Evolutionary conservation across 257 asterid genomes (phyloP).

Genomic region (Solanum rostratum): DNA sequence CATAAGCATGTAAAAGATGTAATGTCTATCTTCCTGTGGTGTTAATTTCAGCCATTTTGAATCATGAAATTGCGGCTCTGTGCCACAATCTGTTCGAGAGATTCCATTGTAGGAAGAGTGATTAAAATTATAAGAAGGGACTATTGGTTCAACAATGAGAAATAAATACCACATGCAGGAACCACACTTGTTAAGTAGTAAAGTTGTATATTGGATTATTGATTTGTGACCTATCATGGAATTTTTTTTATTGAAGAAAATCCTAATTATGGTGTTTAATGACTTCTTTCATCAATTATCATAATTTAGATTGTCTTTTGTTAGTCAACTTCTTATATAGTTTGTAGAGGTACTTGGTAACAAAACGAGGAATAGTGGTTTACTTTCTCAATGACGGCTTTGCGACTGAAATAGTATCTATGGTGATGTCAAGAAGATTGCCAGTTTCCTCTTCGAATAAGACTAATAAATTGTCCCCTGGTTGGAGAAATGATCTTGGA

Average conservation of each 20-base stretch:
- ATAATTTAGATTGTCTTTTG: neutral
- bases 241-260: neutral
- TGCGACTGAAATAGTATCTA: slow-evolving; percentile 47
- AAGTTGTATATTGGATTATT: neutral
- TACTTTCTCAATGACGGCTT: slow-evolving; percentile 29
- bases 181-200: neutral
- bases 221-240: neutral
- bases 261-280: neutral
- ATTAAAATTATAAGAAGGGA: neutral
- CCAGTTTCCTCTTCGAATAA: slow-evolving; percentile 79
- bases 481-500: slow-evolving; percentile 75
- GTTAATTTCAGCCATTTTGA: neutral
- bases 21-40: neutral
- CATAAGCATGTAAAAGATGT: neutral
- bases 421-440: slow-evolving; percentile 44
- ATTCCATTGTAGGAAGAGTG: neutral
- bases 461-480: slow-evolving; percentile 44
- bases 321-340: neutral
- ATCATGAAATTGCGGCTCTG: neutral
- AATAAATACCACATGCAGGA: neutral
- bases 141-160: neutral
- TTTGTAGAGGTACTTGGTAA: slow-evolving; percentile 25
- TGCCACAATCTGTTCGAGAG: neutral
- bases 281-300: neutral
- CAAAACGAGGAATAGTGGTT: slow-evolving; percentile 15